phyloP scores from a whole-genome alignment of 2,329 filamentous ascomycete species.

The Periconia digitata region DNA sequence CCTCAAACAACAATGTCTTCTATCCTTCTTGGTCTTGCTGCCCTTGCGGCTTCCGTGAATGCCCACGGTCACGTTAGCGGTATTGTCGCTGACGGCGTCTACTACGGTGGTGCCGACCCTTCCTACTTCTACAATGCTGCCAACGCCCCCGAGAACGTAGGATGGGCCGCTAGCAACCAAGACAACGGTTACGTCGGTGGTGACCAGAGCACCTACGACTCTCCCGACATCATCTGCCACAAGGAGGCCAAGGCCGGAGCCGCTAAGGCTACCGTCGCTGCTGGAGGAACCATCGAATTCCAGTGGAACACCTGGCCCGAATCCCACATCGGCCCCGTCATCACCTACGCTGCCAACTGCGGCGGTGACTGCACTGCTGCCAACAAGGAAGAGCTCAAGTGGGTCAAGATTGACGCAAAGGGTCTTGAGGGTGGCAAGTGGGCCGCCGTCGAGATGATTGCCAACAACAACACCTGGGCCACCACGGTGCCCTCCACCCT shows the following conservation, averaged over 20 bases:
- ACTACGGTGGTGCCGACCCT: conserved; percentile 48
- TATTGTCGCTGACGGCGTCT: conserved; percentile 51
- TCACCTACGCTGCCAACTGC: conserved; percentile 44
- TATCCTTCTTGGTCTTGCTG: conserved; percentile 30
- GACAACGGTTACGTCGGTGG: conserved; percentile 41
- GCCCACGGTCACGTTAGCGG: conserved; percentile 52
- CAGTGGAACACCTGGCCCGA: conserved; percentile 53
- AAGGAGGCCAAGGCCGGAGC: conserved; percentile 50
- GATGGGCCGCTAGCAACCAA: conserved; percentile 48
- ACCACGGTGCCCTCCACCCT: conserved; percentile 50
- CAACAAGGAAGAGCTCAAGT: conserved; percentile 39
- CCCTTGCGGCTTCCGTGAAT: conserved; percentile 44
- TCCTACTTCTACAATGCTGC: conserved; percentile 39
- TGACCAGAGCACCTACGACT: conserved; percentile 20
- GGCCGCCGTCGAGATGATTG: conserved; percentile 43
- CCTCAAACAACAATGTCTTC: conserved; percentile 29
- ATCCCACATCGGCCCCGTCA: conserved; percentile 42
- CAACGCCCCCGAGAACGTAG: conserved; percentile 32
- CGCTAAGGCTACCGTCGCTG: conserved; percentile 59
- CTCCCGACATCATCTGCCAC: conserved; percentile 62
- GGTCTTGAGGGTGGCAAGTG: conserved; percentile 37
- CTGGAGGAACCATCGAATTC: conserved; percentile 58
- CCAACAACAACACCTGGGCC: conserved; percentile 53
- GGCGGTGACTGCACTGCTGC: conserved; percentile 32
- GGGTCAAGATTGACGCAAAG: conserved; percentile 41